Percentiles rank a stretch among this genome's conserved stretches.
These are phyloP conservation scores for Coniophora puteana DNA, from an alignment of 1,284 basidiomycete species.

Conservation along the genomic window DNA sequence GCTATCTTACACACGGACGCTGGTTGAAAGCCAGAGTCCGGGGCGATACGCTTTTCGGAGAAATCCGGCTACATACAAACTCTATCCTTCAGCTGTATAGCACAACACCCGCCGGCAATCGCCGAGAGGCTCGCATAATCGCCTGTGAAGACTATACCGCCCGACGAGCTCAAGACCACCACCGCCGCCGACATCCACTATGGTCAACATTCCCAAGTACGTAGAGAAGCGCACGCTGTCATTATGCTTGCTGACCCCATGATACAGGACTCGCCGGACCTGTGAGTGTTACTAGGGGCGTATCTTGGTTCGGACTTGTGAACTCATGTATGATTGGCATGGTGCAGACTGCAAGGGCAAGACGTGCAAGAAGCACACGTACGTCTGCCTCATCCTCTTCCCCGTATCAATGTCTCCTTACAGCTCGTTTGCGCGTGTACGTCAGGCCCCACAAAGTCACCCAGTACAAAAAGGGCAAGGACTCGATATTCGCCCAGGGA, in stretches of 20 bases:
- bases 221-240: constrained; percentile 24
- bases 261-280: constrained; percentile 73
- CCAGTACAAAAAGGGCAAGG: constrained; percentile 99
- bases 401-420: constrained; percentile 11
- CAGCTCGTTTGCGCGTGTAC: neutral
- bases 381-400: no score
- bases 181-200: constrained; percentile 39
- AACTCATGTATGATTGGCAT: constrained; percentile 4
- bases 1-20: no score
- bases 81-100: no score
- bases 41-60: no score
- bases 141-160: no score
- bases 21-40: no score
- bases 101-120: no score
- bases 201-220: constrained; percentile 92
- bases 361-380: constrained; percentile 98
- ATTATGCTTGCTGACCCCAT: constrained; percentile 17
- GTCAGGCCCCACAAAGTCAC: constrained; percentile 91
- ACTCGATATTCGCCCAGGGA: constrained; percentile 94
- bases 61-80: no score
- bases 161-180: constrained; percentile 14
- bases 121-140: no score
- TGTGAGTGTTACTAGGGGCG: constrained; percentile 51
- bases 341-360: constrained; percentile 94
- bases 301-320: no score